Evolutionary conservation across 202 grass and related monocot species (phyloP), one percentile per base, ranked within the genome.

Genomic region (Panicum hallii): DNA sequence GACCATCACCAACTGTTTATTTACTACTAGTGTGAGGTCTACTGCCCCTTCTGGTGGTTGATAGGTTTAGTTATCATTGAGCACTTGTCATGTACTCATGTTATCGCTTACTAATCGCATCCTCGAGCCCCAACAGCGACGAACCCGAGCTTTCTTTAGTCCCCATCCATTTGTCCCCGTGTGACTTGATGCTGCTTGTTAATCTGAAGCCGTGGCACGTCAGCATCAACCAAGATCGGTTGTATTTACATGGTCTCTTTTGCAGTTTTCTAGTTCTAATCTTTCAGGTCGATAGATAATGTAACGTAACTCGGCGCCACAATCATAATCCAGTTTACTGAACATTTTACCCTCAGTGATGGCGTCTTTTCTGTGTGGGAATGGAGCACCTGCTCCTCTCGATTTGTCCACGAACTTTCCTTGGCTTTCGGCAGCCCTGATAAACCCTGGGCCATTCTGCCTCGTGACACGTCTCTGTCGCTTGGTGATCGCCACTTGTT

Each of bases 11-110:
- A 65, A 13, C 23, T 38, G 54, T 54, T 9, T 49, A 19, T 72
- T 30, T 16, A 42, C 15, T 41, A 56, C 9, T 55, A 77, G 13
- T 63, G 26, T 13, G 56, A 83, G 34, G 79, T 54, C 54, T 78
- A 44, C 75, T 78, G 30, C 44, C 75, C 73, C 14, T 9, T 3
- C 2, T 38, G 38, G 16, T 52, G 63, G 74, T 70, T 65, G 65
- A 77, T 78, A 78, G 61, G 63, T 72, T 53, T 78, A 71, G 11
- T 55, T 83, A 88, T 83, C 65, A 72, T 83, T 47, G 36, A 78
- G 63, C 46, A 45, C 22, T 82, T 63, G 79, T 70, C 63, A 14
- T 72, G 45, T 70, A 32, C 17, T 70, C 17, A 40, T 47, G 17
- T 63, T 62, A 63, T 78, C 52, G 32, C 75, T 44, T 65, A 63